Base-by-base conservation (phyloP, 257 asterid species). In the Fraxinus quadrangulata region DNA sequence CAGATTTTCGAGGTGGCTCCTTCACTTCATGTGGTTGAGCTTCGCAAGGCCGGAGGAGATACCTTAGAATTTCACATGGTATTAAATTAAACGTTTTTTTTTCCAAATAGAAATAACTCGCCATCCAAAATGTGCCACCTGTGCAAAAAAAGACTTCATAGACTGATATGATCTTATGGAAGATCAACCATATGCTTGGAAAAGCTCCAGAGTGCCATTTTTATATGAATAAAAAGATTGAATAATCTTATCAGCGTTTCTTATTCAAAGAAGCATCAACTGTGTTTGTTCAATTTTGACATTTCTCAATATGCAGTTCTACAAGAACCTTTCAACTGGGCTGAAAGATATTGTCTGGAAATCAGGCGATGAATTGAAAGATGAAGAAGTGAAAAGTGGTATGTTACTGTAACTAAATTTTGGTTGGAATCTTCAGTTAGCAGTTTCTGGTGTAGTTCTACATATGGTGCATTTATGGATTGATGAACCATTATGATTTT, bases 1-100 rank as follows among this genome's bases (percentile, higher is more conserved):
- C 89, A 94, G 98, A 79, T 94, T 21, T 91, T 87, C 78, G 98
- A 94, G 87, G 97, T 94, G 79, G 96, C 98, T 70, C 98, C 98
- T 65, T 92, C 97, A 0, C 87, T 94, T 49, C 88, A 87, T 86
- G 89, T 94, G 92, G 97, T 94, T 51, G 97, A 94, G 89, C 88
- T 94, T 84, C 96, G 97, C 72, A 94, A 94, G 85, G 88, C 97
- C 19, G 97, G 97, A 61, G 98, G 98, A 74, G 98, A 94, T 80
- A 94, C 98, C 67, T 85, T 94, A 79, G 98, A 94, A 83, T 94
- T 94, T 83, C 97, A 92, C 88, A 91, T 85, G 97, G 98, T 92
- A 79, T 11, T 42, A 40, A 12, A 10, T 34, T 26, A 77, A 33
- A 33, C 36, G 2, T 30, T 33, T 33, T 33, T 33, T 33, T 33